Percentiles rank a stretch among this genome's conserved stretches.
Conservation (phyloP, 1,284 basidiomycete species). For the Sanghuangporus sanghuang region DNA sequence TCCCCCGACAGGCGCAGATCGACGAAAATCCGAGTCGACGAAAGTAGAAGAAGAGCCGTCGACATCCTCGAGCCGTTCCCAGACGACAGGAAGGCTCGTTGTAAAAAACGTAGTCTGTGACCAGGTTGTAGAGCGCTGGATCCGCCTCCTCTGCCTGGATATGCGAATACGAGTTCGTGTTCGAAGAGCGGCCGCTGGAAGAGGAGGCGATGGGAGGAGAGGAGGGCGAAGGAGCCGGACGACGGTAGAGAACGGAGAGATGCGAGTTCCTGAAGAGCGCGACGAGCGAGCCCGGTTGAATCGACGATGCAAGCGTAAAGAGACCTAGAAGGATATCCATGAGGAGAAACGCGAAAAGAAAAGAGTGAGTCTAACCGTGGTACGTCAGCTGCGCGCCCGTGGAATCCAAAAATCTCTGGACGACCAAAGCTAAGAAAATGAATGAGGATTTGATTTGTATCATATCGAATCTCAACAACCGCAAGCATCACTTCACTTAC, state of each 20-base stretch:
- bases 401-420: slow-evolving; percentile 66
- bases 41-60: slow-evolving; percentile 74
- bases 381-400: slow-evolving; percentile 85
- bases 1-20: slow-evolving; percentile 66
- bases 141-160: slow-evolving; percentile 34
- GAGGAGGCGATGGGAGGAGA: slow-evolving; percentile 2
- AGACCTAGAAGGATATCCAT: slow-evolving; percentile 27
- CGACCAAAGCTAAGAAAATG: slow-evolving; percentile 48
- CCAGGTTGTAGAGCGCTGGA: slow-evolving; percentile 68
- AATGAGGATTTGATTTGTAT: slow-evolving; percentile 1
- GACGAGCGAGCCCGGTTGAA: slow-evolving; percentile 53
- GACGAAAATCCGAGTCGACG: slow-evolving; percentile 64
- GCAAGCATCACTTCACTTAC: slow-evolving; percentile 33
- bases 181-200: background rate
- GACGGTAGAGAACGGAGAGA: slow-evolving; percentile 71
- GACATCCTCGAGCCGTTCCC: slow-evolving; percentile 86
- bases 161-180: background rate
- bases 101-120: slow-evolving; percentile 78
- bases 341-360: background rate
- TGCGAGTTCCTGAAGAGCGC: slow-evolving; percentile 89
- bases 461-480: background rate
- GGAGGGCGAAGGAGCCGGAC: background rate
- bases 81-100: slow-evolving; percentile 75
- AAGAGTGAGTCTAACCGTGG: slow-evolving; percentile 40
- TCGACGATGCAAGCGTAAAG: slow-evolving; percentile 57